phyloP scores from a whole-genome alignment of 1,139 yeast species.

The Blastobotrys buckinghamii region DNA sequence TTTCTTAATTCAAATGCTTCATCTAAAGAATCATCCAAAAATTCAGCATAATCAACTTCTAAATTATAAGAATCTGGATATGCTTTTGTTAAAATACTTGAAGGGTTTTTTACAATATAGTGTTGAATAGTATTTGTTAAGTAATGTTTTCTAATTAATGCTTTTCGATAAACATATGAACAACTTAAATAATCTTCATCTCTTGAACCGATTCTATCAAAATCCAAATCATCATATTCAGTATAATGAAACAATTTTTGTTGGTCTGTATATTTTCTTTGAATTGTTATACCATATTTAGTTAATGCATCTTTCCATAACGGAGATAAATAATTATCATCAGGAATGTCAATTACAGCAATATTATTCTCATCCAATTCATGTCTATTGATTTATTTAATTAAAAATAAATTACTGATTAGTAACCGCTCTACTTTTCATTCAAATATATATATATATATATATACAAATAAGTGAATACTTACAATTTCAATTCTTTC shows the following conservation, averaged over 20 bases:
- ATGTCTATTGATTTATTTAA: no score
- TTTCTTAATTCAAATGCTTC: constrained; percentile 84
- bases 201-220: constrained; percentile 49
- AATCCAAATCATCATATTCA: constrained; percentile 83
- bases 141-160: constrained; percentile 83
- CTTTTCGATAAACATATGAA: constrained; percentile 76
- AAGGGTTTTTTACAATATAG: constrained; percentile 68
- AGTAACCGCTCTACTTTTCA: no score
- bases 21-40: constrained; percentile 85
- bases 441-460: no score
- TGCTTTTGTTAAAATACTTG: constrained; percentile 51
- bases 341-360: constrained; percentile 5
- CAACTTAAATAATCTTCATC: constrained; percentile 57
- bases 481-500: constrained; percentile 39
- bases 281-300: constrained; percentile 11
- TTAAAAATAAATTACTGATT: no score
- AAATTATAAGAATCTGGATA: constrained; percentile 72
- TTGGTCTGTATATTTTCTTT: not conserved
- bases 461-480: constrained; percentile 10
- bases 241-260: constrained; percentile 63
- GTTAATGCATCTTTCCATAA: constrained; percentile 46
- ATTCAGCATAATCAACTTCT: constrained; percentile 95
- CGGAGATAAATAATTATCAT: constrained; percentile 47
- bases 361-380: not conserved
- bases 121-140: constrained; percentile 73